phyloP scores from a whole-genome alignment of 2,329 filamentous ascomycete genomes.

The Dothideomycetes sp. region DNA sequence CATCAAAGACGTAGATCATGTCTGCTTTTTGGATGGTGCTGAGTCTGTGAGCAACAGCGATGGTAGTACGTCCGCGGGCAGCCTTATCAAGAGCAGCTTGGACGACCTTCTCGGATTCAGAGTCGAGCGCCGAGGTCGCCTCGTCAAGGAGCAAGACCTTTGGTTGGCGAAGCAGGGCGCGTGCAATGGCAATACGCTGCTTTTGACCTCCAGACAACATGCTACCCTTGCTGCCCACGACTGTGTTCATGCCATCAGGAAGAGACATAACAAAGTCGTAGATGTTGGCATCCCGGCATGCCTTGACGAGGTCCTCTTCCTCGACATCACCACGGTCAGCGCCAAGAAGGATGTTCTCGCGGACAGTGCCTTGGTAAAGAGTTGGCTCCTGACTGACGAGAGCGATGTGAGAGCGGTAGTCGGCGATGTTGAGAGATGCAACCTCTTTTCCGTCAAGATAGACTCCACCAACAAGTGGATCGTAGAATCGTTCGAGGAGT shows the following conservation, averaged over 20 bases:
- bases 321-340: conserved; percentile 52
- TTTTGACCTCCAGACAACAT: conserved; percentile 87
- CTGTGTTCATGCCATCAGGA: conserved; percentile 73
- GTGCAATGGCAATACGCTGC: conserved; percentile 86
- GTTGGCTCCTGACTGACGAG: conserved; percentile 93
- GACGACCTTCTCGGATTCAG: conserved; percentile 67
- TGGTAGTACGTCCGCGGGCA: conserved; percentile 62
- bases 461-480: conserved; percentile 69
- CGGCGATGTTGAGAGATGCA: conserved; percentile 66
- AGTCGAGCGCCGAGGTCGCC: conserved; percentile 58
- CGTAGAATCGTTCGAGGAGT: conserved; percentile 87
- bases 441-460: conserved; percentile 78
- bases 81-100: conserved; percentile 73
- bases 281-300: conserved; percentile 83
- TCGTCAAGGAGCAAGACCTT: conserved; percentile 78
- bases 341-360: conserved; percentile 80
- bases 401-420: conserved; percentile 73
- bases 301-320: conserved; percentile 63
- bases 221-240: conserved; percentile 68
- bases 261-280: conserved; percentile 83
- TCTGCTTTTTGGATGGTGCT: conserved; percentile 93
- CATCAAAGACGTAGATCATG: conserved; percentile 92
- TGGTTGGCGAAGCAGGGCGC: conserved; percentile 81
- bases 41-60: conserved; percentile 85
- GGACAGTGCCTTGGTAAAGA: conserved; percentile 83